Base-by-base conservation (phyloP, 768 basidiomycete genomes). In the Phylloporus sp. region DNA sequence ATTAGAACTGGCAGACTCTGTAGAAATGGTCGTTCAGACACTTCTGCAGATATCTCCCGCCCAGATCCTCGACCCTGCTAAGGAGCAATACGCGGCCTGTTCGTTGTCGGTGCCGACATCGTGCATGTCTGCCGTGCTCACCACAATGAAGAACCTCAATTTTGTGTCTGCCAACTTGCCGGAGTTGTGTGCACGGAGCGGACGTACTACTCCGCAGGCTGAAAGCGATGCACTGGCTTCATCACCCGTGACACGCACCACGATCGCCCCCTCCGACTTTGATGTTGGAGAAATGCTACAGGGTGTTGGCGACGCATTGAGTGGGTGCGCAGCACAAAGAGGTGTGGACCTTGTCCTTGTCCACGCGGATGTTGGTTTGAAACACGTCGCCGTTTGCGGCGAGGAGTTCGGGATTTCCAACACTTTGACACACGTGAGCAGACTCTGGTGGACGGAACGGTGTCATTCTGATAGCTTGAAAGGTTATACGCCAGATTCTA, bases 241-340 rank as follows among this genome's bases (percentile, higher is more conserved):
- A 54, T 52, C 53, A 52, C 55, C 48, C 34, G 47, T 35, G 36
- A 53, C 61, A 56, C 50, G 61, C 54, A 47, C 53, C 29, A 42
- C 49, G 50, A 45, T 55, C 42, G 39, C 49, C 23, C 47, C 50
- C 47, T 80, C 81, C 47, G 88, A 93, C 64, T 97, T 95, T 63
- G 94, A 97, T 70, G 82, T 97, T 34, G 94, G 90, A 22, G 94
- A 97, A 67, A 75, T 91, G 72, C 64, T 95, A 58, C 95, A 97
- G 70, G 86, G 81, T 63, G 84, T 93, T 9, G 93, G 91, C 10
- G 94, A 97, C 71, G 82, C 87, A 13, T 69, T 95, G 53, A 86
- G 91, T 62, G 94, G 92, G 12, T 76, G 83, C 36, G 91, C 91
- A 29, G 86, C 91, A 5, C 81, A 89, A 61, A 79, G 75, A 44